A percentile compares a stretch with the other conserved stretches of the same genome.
phyloP scores from a whole-genome alignment of 1,284 basidiomycete genomes.

The Marasmius tenuissimus region DNA sequence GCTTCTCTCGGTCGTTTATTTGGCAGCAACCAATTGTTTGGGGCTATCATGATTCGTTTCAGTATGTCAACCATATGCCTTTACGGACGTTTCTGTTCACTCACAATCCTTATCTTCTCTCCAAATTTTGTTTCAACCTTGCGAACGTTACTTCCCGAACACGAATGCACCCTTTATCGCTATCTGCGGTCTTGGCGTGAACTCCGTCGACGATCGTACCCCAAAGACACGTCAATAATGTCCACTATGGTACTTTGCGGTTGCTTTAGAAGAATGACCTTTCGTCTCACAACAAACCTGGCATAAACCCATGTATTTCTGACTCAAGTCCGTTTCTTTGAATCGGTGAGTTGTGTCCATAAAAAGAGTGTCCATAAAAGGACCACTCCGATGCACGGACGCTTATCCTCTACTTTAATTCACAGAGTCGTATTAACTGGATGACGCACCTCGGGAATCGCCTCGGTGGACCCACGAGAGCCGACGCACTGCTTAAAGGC shows the following conservation, averaged over 20 bases:
- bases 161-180: background rate
- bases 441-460: constrained; percentile 53
- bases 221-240: constrained; percentile 75
- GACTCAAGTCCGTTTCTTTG: constrained; percentile 57
- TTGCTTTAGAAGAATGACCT: background rate
- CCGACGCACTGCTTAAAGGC: constrained; percentile 55
- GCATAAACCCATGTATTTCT: background rate
- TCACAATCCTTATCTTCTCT: background rate
- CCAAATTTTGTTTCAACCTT: no score
- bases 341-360: constrained; percentile 65
- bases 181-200: no score
- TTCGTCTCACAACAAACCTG: background rate
- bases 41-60: constrained; percentile 77
- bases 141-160: background rate
- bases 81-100: background rate
- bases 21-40: constrained; percentile 73
- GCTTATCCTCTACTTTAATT: background rate
- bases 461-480: constrained; percentile 56
- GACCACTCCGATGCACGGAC: constrained; percentile 1
- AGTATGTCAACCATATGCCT: constrained; percentile 41
- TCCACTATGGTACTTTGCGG: constrained; percentile 57
- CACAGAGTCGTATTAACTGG: constrained; percentile 65
- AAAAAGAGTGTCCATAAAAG: no score
- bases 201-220: background rate
- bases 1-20: constrained; percentile 61